Conservation (phyloP, 192 early-diverging fungal species). For the Coemansia sp. region DNA sequence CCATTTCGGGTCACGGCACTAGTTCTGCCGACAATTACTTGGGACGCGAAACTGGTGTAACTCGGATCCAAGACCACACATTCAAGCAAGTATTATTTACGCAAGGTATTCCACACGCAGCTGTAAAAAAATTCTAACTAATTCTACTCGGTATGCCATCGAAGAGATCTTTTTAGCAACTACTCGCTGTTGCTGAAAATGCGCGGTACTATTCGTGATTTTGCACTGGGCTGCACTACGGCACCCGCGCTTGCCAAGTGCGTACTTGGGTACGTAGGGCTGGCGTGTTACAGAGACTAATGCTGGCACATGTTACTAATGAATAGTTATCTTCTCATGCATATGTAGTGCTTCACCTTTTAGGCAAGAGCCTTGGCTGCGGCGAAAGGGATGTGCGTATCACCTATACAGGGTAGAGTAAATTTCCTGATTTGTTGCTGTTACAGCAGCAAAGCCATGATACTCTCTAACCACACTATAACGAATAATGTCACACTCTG, state of each 20-base stretch:
- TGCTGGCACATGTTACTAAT: not conserved
- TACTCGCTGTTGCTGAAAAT: constrained; percentile 4
- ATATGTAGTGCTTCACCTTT: not conserved
- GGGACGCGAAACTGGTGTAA: not conserved
- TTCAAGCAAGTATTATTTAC: not conserved
- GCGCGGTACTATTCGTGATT: not conserved
- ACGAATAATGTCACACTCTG: not conserved
- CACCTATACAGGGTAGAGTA: not conserved
- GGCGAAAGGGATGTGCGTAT: constrained; percentile 25
- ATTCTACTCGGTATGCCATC: not conserved
- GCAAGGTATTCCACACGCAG: no score
- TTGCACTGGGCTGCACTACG: not conserved
- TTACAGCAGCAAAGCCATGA: not conserved
- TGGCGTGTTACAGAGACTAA: not conserved
- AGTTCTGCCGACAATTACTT: not conserved
- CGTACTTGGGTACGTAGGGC: not conserved
- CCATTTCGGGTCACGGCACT: not conserved
- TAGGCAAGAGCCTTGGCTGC: not conserved
- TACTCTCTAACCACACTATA: not conserved
- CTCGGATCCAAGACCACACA: not conserved
- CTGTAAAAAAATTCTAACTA: not conserved
- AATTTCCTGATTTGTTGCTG: not conserved
- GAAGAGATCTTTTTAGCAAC: not conserved
- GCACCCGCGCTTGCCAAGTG: not conserved
- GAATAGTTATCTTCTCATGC: not conserved